Evolutionary conservation across 148 eudicot species (phyloP).

Genomic region (Rhododendron vialii): DNA sequence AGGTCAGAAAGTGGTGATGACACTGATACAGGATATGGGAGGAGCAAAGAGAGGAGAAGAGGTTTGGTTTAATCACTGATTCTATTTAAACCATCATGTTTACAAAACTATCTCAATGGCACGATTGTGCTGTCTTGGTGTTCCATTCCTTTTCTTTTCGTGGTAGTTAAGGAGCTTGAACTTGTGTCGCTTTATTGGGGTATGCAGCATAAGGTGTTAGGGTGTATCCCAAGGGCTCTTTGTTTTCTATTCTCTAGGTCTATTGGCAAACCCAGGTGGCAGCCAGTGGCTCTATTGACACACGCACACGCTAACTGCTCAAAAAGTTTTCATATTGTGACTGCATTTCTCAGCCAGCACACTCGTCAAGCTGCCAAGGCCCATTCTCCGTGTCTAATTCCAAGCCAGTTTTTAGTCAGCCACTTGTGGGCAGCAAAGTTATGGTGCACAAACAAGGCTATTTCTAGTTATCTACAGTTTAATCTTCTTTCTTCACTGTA

Average conservation of each 20-base stretch:
- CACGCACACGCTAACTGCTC: not conserved
- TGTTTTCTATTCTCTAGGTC: not conserved
- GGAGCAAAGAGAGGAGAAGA: slow-evolving; percentile 41
- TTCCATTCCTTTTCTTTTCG: not conserved
- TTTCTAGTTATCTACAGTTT: not conserved
- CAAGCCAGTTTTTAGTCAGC: not conserved
- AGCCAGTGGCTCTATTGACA: not conserved
- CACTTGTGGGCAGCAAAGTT: not conserved
- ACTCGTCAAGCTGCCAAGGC: not conserved
- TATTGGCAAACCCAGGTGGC: not conserved
- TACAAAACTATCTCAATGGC: not conserved
- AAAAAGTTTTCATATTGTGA: not conserved
- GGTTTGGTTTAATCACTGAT: slow-evolving; percentile 26
- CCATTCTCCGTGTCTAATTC: not conserved
- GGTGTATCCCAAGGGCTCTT: too few relatives aligned
- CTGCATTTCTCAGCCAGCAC: not conserved
- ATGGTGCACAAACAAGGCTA: not conserved
- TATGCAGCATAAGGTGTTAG: not conserved
- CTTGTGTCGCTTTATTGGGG: not conserved
- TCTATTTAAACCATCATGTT: slow-evolving; percentile 1
- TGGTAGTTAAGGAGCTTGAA: not conserved
- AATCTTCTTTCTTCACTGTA: not conserved
- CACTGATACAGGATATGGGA: slow-evolving; percentile 24
- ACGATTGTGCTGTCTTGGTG: not conserved
- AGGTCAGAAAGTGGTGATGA: slow-evolving; percentile 40